These are phyloP conservation scores for Fomes fomentarius DNA, from an alignment of 1,284 basidiomycete species.

Conservation along the genomic window DNA sequence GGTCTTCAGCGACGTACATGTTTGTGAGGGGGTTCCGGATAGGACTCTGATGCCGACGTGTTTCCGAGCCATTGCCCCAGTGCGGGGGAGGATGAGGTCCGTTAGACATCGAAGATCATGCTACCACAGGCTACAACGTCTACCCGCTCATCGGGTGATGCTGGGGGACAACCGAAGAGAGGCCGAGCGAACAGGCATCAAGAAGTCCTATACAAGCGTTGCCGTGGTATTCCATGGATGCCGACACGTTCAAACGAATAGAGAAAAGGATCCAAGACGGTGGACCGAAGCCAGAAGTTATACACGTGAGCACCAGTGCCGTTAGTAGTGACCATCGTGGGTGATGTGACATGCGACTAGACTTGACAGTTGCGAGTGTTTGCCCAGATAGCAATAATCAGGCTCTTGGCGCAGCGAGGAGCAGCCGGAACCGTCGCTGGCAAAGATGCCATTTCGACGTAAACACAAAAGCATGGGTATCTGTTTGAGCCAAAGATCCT, in stretches of 20 bases:
- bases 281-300: neutral
- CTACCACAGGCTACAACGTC: neutral
- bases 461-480: too few relatives aligned
- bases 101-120: neutral
- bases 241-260: neutral
- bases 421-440: slow-evolving; percentile 12
- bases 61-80: slow-evolving; percentile 7
- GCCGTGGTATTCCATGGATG: neutral
- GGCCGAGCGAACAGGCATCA: slow-evolving; percentile 5
- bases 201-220: neutral
- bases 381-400: neutral
- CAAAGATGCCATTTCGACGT: too few relatives aligned
- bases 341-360: slow-evolving; percentile 8
- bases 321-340: slow-evolving; percentile 2
- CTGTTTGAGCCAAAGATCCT: too few relatives aligned
- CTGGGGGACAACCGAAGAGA: slow-evolving; percentile 10
- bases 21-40: neutral
- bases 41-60: slow-evolving; percentile 14
- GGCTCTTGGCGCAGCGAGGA: slow-evolving; percentile 15
- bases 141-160: neutral
- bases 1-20: neutral
- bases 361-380: slow-evolving; percentile 2
- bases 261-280: neutral
- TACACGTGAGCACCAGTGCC: slow-evolving; percentile 15
- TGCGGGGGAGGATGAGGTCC: neutral